Evolutionary conservation across 2,329 filamentous ascomycete species (phyloP).

Genomic region (Cryphonectria carpinicola): DNA sequence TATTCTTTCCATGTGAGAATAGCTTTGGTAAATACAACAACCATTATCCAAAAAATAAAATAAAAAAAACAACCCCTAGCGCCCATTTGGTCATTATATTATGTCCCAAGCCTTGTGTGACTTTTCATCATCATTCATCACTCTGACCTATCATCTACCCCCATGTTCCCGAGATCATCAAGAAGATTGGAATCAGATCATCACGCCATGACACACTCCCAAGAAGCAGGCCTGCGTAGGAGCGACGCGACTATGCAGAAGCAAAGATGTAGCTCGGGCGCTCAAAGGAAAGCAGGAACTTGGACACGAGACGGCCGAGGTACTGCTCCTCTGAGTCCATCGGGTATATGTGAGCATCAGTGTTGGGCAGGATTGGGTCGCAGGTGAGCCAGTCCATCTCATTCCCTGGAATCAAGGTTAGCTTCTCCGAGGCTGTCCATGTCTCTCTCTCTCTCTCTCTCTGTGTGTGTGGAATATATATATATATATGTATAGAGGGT

Average conservation of each 20-base stretch:
- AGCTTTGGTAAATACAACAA: neutral
- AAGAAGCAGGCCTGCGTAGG: conserved; percentile 5
- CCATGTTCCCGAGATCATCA: neutral
- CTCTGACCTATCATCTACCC: neutral
- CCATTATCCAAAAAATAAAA: neutral
- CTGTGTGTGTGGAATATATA: too few species aligned
- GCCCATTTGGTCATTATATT: neutral
- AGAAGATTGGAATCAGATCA: neutral
- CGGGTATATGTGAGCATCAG: conserved; percentile 50
- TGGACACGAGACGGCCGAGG: conserved; percentile 55
- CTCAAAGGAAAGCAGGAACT: conserved; percentile 59
- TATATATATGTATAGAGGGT: neutral
- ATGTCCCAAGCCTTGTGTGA: neutral
- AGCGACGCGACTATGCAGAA: conserved; percentile 22
- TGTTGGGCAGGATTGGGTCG: conserved; percentile 51
- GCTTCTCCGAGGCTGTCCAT: neutral
- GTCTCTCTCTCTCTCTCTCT: neutral
- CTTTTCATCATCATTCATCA: conserved; percentile 5
- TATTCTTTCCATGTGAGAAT: neutral
- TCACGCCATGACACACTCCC: neutral
- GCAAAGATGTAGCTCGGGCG: conserved; percentile 55
- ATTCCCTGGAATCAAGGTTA: conserved; percentile 34
- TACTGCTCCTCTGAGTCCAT: conserved; percentile 55
- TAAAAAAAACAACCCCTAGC: neutral
- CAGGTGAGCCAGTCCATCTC: conserved; percentile 51